Evolutionary conservation across 2,329 filamentous ascomycete species (phyloP).

Genomic region (Cordyceps tenuipes): DNA sequence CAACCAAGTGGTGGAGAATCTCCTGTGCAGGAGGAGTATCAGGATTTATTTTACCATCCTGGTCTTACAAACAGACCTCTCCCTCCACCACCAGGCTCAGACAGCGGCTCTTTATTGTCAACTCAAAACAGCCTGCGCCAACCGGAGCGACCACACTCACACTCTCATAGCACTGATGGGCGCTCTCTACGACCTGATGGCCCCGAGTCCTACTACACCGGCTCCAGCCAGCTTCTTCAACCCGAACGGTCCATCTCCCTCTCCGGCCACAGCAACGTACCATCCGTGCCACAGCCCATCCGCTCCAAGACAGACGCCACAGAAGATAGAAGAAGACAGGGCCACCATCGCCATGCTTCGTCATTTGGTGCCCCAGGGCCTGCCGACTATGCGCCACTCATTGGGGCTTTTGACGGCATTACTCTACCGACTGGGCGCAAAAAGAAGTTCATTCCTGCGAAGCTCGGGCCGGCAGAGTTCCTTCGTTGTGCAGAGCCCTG

Average conservation of each 20-base stretch:
- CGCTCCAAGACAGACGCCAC: slow-evolving; percentile 93
- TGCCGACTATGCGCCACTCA: slow-evolving; percentile 48
- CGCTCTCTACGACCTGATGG: slow-evolving; percentile 30
- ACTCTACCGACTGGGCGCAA: slow-evolving; percentile 71
- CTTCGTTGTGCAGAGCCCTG: slow-evolving; percentile 81
- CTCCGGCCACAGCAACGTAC: slow-evolving; percentile 71
- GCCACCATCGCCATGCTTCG: slow-evolving; percentile 41
- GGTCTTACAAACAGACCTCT: slow-evolving; percentile 60
- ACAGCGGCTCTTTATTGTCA: slow-evolving; percentile 46
- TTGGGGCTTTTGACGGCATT: slow-evolving; percentile 69
- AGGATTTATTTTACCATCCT: slow-evolving; percentile 90
- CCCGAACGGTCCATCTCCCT: slow-evolving; percentile 73
- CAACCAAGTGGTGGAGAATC: slow-evolving; percentile 56
- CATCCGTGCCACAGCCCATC: slow-evolving; percentile 70
- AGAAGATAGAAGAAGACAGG: slow-evolving; percentile 51
- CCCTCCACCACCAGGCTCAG: slow-evolving; percentile 55
- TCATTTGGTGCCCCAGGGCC: slow-evolving; percentile 44
- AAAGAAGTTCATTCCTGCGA: slow-evolving; percentile 77
- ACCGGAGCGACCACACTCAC: slow-evolving; percentile 39
- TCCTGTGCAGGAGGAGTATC: slow-evolving; percentile 63
- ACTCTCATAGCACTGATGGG: slow-evolving; percentile 42
- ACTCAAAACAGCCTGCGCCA: slow-evolving; percentile 32
- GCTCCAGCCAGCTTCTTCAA: slow-evolving; percentile 29
- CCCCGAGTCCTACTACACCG: slow-evolving; percentile 43
- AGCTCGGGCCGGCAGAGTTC: slow-evolving; percentile 73